These are phyloP conservation scores for Hansenula lynferdii DNA, from an alignment of 1,139 yeast species.

Conservation along the genomic window DNA sequence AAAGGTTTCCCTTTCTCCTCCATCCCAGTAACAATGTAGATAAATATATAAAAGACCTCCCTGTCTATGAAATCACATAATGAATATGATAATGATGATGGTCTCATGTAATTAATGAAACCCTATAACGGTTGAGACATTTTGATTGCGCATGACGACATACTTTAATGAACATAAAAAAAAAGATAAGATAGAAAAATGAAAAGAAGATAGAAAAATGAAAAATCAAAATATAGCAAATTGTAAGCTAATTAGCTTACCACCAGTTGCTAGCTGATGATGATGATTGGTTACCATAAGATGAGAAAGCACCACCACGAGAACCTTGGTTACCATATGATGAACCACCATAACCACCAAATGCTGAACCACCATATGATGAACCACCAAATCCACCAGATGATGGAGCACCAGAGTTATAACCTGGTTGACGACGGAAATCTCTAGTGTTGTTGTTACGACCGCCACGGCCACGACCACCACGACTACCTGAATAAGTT, in stretches of 20 bases:
- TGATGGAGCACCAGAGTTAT: conserved; percentile 25
- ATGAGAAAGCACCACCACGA: conserved; percentile 15
- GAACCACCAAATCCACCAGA: conserved; percentile 26
- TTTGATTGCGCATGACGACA: conserved; percentile 11
- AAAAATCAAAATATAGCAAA: not conserved
- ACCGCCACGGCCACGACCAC: conserved; percentile 52
- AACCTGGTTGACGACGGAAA: conserved; percentile 44
- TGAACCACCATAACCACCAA: conserved; percentile 25
- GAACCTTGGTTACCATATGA: conserved; percentile 15
- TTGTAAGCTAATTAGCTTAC: conserved; percentile 5
- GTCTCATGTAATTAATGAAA: not conserved
- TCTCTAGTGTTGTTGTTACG: conserved; percentile 42
- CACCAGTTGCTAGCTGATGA: conserved; percentile 19
- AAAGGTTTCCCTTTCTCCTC: too few relatives aligned
- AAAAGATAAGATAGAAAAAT: conserved; percentile 1
- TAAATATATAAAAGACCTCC: conserved; percentile 2
- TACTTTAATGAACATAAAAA: conserved; percentile 3
- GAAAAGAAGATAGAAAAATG: conserved; percentile 2
- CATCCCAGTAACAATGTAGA: too few relatives aligned
- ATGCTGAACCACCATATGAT: conserved; percentile 20
- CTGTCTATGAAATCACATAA: not conserved
- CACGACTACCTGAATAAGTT: conserved; percentile 55
- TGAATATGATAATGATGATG: too few relatives aligned
- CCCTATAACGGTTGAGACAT: conserved; percentile 13
- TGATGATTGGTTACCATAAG: conserved; percentile 17